These are phyloP conservation scores for Hyphopichia wangnamkhiaoensis DNA, from an alignment of 1,139 yeast species.

Conservation along the genomic window DNA sequence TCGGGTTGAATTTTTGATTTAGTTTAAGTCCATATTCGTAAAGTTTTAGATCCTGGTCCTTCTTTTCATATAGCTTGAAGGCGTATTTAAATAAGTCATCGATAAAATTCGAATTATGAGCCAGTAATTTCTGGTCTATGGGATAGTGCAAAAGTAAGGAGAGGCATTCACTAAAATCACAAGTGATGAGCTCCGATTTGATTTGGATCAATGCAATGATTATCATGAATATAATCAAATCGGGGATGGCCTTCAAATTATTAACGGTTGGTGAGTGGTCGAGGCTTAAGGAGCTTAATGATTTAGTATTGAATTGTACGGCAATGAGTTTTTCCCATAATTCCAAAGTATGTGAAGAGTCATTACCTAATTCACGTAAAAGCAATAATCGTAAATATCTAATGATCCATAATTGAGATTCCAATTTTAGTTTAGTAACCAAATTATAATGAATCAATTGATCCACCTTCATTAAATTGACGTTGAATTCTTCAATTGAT, in stretches of 20 bases:
- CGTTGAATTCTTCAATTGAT: constrained; percentile 50
- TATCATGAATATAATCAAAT: constrained; percentile 50
- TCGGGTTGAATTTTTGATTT: constrained; percentile 38
- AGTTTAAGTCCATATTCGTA: constrained; percentile 42
- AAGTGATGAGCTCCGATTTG: constrained; percentile 47
- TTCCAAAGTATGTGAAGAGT: constrained; percentile 39
- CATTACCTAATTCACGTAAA: constrained; percentile 57
- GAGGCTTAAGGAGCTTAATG: not conserved
- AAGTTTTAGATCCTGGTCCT: constrained; percentile 38
- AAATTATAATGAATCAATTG: constrained; percentile 46
- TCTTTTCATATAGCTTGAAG: constrained; percentile 25
- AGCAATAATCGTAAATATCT: constrained; percentile 62
- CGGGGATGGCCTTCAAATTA: constrained; percentile 28
- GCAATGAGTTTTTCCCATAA: constrained; percentile 63
- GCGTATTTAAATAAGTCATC: constrained; percentile 32
- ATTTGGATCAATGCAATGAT: constrained; percentile 53
- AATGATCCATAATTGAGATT: constrained; percentile 67
- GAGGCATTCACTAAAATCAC: constrained; percentile 66
- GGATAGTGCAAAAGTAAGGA: constrained; percentile 63
- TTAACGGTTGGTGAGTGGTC: constrained; percentile 9
- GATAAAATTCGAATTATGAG: constrained; percentile 20
- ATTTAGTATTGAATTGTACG: constrained; percentile 16
- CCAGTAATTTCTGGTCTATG: constrained; percentile 17
- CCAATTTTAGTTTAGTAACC: constrained; percentile 50
- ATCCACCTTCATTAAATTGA: constrained; percentile 49